A percentile compares a stretch with the other conserved stretches of the same genome.
Conservation (phyloP, 2,329 filamentous ascomycete species). For the Parascedosporium putredinis region DNA sequence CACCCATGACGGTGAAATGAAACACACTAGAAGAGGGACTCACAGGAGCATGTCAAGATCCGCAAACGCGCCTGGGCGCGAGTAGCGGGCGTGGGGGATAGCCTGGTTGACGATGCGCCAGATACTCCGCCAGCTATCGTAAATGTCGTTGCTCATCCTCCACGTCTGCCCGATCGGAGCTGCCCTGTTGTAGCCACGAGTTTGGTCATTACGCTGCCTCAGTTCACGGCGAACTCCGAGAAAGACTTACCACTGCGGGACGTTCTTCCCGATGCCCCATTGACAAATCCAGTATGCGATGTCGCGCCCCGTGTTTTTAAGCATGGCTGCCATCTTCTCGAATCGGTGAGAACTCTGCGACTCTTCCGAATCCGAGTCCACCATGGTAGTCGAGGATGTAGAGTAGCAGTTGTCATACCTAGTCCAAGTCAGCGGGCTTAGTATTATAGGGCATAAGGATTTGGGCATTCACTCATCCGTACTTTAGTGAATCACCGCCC, state of each 20-base stretch:
- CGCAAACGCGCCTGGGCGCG: conserved; percentile 34
- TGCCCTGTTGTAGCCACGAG: conserved; percentile 21
- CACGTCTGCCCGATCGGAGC: conserved; percentile 34
- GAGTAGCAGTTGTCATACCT: conserved; percentile 41
- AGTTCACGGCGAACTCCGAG: background rate
- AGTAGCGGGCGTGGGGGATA: conserved; percentile 33
- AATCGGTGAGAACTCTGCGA: conserved; percentile 30
- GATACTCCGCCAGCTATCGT: conserved; percentile 37
- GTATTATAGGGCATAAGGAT: too few species aligned
- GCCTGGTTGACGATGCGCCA: conserved; percentile 42
- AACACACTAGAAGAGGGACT: too few species aligned
- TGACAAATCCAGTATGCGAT: conserved; percentile 42
- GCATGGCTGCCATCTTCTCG: conserved; percentile 32
- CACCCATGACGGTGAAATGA: fast-evolving
- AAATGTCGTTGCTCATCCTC: conserved; percentile 44
- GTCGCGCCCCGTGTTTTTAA: conserved; percentile 27
- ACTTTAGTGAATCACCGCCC: conserved; percentile 42
- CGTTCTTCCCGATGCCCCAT: conserved; percentile 38
- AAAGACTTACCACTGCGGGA: conserved; percentile 31
- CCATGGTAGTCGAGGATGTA: conserved; percentile 29
- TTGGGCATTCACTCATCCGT: too few species aligned
- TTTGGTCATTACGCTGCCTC: background rate
- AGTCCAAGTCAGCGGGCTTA: too few species aligned
- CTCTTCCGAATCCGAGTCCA: conserved; percentile 27
- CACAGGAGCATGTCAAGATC: conserved; percentile 43